Base-by-base conservation (phyloP, 2,329 filamentous ascomycete genomes). In the Scortechinia acanthostroma region DNA sequence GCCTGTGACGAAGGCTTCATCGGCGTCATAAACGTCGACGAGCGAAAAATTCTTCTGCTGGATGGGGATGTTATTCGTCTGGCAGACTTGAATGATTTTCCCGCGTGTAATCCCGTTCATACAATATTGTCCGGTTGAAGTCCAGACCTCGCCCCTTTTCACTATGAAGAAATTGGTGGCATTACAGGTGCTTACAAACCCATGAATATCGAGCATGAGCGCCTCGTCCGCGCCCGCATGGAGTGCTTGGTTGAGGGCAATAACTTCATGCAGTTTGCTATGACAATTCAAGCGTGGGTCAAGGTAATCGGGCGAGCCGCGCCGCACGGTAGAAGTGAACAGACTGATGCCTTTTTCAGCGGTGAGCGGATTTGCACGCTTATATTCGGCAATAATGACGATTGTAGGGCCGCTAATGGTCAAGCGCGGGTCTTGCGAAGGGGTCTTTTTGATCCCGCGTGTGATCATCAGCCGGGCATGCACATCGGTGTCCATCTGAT, bases 81-180 rank as follows among this genome's bases (percentile, higher is more conserved):
- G 52, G 30, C 57, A 60, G 5, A 59, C 51, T 21, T 59, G 55
- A 23, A 60, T 59, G 3, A 56, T 57, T 47, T 53, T 57, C 43
- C 57, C 55, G 4, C 57, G 49, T 14, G 57, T 60, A 42, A 60
- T 56, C 2, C 57, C 57, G 43, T 57, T 53, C 57, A 59, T 60
- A 45, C 59, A 57, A 30, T 59, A 56, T 22, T 57, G 52, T 42
- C 57, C 56, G 0, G 57, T 59, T 2, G 57, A 56, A 2, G 57
- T 54, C 57, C 56, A 59, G n/a, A 60, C 52, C 48, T 60, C 57
- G 33, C 49, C 48, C 4, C 53, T 55, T 6, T 56, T 55, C n/a
- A 60, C 49, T 42, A 60, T 58, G 47, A 60, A 60, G 48, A 60
- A 59, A 37, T 60, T 60, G 46, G 56, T 53, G 23, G 57, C 58